These are phyloP conservation scores for Citrullus mucosospermus DNA, from an alignment of 306 rosid species.

Conservation along the genomic window DNA sequence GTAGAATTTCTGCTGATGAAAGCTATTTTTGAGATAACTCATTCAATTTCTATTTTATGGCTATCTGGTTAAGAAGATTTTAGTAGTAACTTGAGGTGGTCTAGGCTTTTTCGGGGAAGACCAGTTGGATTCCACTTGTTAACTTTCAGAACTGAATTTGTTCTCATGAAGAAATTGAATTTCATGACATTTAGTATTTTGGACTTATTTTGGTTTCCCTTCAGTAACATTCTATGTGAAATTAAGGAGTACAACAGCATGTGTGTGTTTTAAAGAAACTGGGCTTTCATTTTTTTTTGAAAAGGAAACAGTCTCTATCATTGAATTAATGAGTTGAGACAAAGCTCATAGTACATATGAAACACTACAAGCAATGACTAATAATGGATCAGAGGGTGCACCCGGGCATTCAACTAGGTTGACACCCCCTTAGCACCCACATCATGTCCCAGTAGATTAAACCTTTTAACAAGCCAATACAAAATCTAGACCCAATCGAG, in stretches of 20 bases:
- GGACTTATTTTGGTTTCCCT: not conserved
- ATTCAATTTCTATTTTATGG: not conserved
- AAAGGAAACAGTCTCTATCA: no score
- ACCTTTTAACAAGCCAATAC: no score
- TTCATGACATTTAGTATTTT: not conserved
- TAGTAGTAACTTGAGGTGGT: not conserved
- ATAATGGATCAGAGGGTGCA: no score
- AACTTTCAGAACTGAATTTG: not conserved
- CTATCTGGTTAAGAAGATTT: not conserved
- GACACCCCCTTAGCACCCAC: no score
- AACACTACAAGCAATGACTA: no score
- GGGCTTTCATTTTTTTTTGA: no score
- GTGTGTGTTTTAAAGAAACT: not conserved
- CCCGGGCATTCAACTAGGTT: no score
- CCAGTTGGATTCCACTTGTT: not conserved
- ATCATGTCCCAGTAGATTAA: no score
- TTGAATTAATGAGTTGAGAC: no score
- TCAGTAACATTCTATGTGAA: not conserved
- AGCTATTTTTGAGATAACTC: not conserved
- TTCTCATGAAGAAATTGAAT: not conserved
- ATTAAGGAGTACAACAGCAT: not conserved
- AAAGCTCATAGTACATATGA: no score
- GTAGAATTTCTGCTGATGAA: not conserved
- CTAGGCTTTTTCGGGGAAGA: not conserved
- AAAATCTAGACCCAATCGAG: no score